Evolutionary conservation across 208 protist species (phyloP).

Genomic region (Polymyxa betae): DNA sequence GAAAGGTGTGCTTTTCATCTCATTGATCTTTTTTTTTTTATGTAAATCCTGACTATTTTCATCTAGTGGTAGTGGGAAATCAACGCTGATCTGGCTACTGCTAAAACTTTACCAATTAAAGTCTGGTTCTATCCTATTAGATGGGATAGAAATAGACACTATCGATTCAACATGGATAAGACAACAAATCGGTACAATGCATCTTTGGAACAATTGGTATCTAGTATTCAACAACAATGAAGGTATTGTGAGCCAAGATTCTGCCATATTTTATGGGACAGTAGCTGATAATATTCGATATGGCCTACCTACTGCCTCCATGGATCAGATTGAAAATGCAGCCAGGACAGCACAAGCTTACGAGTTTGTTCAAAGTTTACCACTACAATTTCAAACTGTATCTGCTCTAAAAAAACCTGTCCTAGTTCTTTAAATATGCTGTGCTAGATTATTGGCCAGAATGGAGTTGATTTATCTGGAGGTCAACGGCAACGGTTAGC

Average conservation of each 20-base stretch:
- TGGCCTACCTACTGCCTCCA: slow-evolving; percentile 80
- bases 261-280: slow-evolving; percentile 91
- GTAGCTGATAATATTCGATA: slow-evolving; percentile 93
- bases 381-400: slow-evolving; percentile 80
- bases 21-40: background rate
- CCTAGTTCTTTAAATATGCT: background rate
- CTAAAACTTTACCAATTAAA: slow-evolving; percentile 89
- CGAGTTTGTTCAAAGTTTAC: slow-evolving; percentile 77
- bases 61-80: slow-evolving; percentile 60
- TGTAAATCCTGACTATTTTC: background rate
- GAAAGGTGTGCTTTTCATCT: slow-evolving; percentile 24
- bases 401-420: background rate
- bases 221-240: background rate
- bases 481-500: slow-evolving; percentile 68
- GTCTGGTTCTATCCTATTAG: slow-evolving; percentile 82
- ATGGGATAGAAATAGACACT: slow-evolving; percentile 82
- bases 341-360: slow-evolving; percentile 86
- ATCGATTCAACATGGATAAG: slow-evolving; percentile 82
- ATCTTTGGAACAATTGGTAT: background rate
- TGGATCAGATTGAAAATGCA: slow-evolving; percentile 81
- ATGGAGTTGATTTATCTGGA: slow-evolving; percentile 58
- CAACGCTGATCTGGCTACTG: slow-evolving; percentile 73
- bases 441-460: slow-evolving; percentile 57
- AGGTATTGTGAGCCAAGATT: slow-evolving; percentile 90
- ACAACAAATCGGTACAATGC: slow-evolving; percentile 73